Base-by-base conservation (phyloP, 345 rosid genomes). In the Citrus mangshanensis region DNA sequence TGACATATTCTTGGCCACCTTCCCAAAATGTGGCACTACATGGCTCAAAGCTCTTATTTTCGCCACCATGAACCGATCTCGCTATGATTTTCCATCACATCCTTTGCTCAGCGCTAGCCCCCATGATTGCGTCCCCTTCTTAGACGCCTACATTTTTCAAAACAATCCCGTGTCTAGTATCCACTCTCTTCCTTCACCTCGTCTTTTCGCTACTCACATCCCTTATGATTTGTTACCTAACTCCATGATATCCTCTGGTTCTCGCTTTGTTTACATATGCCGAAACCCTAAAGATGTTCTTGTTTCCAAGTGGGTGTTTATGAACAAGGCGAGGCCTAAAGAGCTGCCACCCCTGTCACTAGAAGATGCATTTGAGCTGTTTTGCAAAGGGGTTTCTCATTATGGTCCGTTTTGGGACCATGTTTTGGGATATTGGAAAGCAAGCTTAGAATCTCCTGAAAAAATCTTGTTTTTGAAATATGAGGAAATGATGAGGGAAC, bases 1-100 rank as follows among this genome's bases (percentile, higher is more conserved):
- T 24, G 68, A 74, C 24, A 60, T 74, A 25, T 22, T 74, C 32
- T 74, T 74, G 37, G 56, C 35, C 37, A 60, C 77, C 9, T 59
- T 32, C 24, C 77, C 77, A 3, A 74, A 74, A 40, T 60, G 68
- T 32, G 77, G 77, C 67, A 74, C 77, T 5, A 74, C 68, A 19
- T 74, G 77, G 77, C 54, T 59, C 25, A 74, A 61, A 35, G 77
- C 68, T 61, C 77, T 74, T 14, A 74, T 74, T 35, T 74, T 74
- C n/a, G 27, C 77, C 8, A 74, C 30, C 32, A 24, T 59, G 21
- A 74, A 74, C n/a, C 18, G 77, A 38, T 10, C 18, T 60, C 60
- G 18, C 9, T 60, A 19, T 38, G 30, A 58, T 22, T 60, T 59
- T 61, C 24, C 32, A 0, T 5, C 28, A 24, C 68, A 74, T 9